A percentile compares a stretch with the other conserved stretches of the same genome.
These are phyloP conservation scores for Rhizopogon rudus DNA, from an alignment of 768 basidiomycete species.

Conservation along the genomic window DNA sequence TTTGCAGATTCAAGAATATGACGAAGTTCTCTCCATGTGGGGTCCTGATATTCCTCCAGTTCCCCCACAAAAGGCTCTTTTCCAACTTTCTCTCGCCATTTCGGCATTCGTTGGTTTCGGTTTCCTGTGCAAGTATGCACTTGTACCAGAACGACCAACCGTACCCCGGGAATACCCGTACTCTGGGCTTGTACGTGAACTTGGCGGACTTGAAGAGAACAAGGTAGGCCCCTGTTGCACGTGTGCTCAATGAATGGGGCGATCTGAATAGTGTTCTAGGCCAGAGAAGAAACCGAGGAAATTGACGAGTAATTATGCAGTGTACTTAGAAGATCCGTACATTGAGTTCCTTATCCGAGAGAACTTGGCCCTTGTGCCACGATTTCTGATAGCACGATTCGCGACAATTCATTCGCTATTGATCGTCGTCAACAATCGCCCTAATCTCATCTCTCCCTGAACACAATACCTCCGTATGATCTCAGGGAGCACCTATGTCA, in stretches of 20 bases:
- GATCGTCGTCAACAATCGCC: no score
- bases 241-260: neutral
- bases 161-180: slow-evolving; percentile 75
- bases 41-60: slow-evolving; percentile 72
- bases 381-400: no score
- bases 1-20: slow-evolving; percentile 69
- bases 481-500: neutral
- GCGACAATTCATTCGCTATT: neutral
- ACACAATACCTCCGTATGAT: no score
- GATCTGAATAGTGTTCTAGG: slow-evolving; percentile 19
- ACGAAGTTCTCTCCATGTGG: slow-evolving; percentile 84
- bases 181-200: slow-evolving; percentile 67
- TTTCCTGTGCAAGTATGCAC: slow-evolving; percentile 46
- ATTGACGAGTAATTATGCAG: slow-evolving; percentile 26
- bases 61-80: slow-evolving; percentile 52
- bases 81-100: slow-evolving; percentile 59
- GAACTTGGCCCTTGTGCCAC: neutral
- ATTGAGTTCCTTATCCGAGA: slow-evolving; percentile 1
- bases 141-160: slow-evolving; percentile 59
- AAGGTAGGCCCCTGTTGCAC: slow-evolving; percentile 44
- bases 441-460: no score
- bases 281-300: slow-evolving; percentile 29
- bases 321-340: slow-evolving; percentile 16
- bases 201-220: slow-evolving; percentile 75
- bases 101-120: slow-evolving; percentile 63